These are phyloP conservation scores for Phalaenopsis equestris DNA, from an alignment of 106 monocot species.

Conservation along the genomic window DNA sequence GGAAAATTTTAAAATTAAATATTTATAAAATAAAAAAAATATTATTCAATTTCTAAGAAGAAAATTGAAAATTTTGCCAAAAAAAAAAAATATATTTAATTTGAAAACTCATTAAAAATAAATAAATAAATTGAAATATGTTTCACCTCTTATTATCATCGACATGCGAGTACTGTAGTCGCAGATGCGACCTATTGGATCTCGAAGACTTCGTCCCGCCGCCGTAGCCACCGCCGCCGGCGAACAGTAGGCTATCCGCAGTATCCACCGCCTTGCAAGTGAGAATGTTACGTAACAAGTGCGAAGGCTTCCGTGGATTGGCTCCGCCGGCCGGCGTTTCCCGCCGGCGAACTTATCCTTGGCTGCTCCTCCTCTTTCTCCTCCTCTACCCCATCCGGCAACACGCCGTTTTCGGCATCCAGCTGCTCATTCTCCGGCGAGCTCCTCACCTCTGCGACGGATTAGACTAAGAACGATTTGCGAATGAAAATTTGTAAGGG, in stretches of 20 bases:
- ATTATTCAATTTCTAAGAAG: no score
- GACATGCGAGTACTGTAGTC: not conserved
- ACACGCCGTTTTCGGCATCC: not conserved
- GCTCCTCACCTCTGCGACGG: not conserved
- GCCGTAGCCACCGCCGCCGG: not conserved
- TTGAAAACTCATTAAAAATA: not conserved
- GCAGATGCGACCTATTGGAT: not conserved
- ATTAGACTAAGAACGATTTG: not conserved
- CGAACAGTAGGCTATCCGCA: not conserved
- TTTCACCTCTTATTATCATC: constrained; percentile 1
- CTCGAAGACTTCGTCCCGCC: not conserved
- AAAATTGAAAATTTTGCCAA: not conserved
- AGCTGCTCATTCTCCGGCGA: not conserved
- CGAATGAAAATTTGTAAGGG: not conserved
- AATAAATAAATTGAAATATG: no score
- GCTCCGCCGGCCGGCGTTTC: not conserved
- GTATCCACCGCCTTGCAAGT: constrained; percentile 21
- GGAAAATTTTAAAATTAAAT: no score
- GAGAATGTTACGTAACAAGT: constrained; percentile 28
- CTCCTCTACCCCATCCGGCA: no score
- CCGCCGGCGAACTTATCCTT: not conserved
- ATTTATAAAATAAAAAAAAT: no score
- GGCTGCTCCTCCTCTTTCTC: not conserved
- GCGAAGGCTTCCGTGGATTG: not conserved
- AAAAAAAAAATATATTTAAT: not conserved